Conservation (phyloP, 768 basidiomycete genomes). For the Suillus discolor region DNA sequence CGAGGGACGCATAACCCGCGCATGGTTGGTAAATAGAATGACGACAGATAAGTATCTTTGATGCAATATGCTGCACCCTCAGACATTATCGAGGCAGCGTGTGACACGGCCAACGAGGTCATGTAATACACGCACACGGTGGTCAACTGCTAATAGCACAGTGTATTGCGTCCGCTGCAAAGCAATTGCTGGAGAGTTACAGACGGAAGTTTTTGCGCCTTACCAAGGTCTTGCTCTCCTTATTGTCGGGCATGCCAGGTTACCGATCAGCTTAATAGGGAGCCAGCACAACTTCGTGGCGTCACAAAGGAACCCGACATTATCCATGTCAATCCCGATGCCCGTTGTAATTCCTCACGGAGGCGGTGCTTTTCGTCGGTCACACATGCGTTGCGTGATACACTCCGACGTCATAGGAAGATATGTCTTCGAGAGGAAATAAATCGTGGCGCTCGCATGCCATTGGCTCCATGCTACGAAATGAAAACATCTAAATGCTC, state of each 20-base stretch:
- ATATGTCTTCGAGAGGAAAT: neutral
- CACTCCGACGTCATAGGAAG: neutral
- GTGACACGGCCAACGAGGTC: neutral
- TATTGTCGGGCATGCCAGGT: neutral
- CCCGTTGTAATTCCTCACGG: neutral
- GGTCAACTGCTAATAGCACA: neutral
- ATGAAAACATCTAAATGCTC: neutral
- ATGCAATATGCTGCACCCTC: neutral
- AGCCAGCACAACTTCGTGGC: neutral
- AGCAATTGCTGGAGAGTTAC: neutral
- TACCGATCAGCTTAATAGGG: neutral
- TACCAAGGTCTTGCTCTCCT: neutral
- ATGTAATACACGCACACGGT: neutral
- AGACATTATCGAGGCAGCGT: conserved; percentile 1
- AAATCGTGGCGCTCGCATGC: neutral
- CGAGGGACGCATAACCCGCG: neutral
- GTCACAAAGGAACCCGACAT: neutral
- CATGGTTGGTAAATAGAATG: neutral
- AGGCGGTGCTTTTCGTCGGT: neutral
- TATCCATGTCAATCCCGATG: neutral
- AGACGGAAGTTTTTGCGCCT: neutral
- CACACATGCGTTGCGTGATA: neutral
- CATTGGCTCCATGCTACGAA: neutral
- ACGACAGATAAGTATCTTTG: neutral
- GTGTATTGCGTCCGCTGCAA: conserved; percentile 1